Base-by-base conservation (phyloP, 2,329 filamentous ascomycete genomes). In the Aspergillus fructus region DNA sequence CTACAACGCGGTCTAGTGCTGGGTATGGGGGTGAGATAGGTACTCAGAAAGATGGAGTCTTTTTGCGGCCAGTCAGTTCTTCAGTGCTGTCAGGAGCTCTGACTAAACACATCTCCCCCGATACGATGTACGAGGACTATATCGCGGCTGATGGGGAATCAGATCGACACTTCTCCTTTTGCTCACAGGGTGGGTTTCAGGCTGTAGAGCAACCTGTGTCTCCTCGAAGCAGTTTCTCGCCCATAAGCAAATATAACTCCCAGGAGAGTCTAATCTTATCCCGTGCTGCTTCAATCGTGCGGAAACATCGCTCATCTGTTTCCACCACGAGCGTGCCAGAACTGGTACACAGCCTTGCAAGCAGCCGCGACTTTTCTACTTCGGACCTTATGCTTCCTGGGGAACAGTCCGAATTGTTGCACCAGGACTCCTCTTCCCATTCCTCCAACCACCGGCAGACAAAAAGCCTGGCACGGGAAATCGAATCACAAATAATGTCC, bases 221-320 rank as follows among this genome's bases (percentile, higher is more conserved):
- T 39, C 71, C 74, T 3, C 78, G 79, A 24, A 82, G 77, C 64
- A 81, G 80, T 62, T 77, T 76, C 55, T 79, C 80, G 3, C 78
- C 78, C 13, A 79, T 82, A 51, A 84, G 81, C 74, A 83, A 83
- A 60, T 80, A 79, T 62, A 83, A 81, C 66, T 84, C 82, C 5
- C 81, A 83, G 56, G 81, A 84, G 65, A 84, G 81, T 66, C 78
- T 83, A 60, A 76, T 83, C 41, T 71, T 81, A 52, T 83, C 81
- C 6, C 76, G 76, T 41, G 76, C 77, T 8, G 75, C 76, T n/a
- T 79, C 77, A 0, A 73, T 78, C 55, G 74, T 72, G 40, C 76
- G 76, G 47, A 79, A 79, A 55, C 77, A 78, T 62, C 75, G 77
- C 53, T 80, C 78, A 3, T 79, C 77, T 3, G 70, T 76, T 27